Conservation (phyloP, 2,329 filamentous ascomycete genomes). For the Neofusicoccum cordaticola region DNA sequence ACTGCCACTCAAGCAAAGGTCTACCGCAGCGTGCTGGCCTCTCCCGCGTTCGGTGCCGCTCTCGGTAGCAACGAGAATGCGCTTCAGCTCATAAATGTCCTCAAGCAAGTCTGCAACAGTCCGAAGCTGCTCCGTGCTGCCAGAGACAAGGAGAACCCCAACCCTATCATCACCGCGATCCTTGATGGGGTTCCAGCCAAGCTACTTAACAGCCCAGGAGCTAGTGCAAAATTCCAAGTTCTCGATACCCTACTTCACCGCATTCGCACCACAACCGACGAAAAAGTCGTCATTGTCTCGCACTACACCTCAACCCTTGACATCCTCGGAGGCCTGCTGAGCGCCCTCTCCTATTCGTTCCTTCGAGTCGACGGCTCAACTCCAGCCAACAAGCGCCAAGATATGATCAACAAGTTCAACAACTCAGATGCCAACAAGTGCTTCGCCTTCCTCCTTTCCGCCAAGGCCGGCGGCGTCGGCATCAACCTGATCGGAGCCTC, state of each 20-base stretch:
- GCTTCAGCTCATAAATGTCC: slow-evolving; percentile 66
- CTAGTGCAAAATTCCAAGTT: slow-evolving; percentile 65
- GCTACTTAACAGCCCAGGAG: slow-evolving; percentile 55
- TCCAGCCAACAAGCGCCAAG: slow-evolving; percentile 62
- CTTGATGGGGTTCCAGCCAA: slow-evolving; percentile 55
- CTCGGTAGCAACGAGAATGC: slow-evolving; percentile 62
- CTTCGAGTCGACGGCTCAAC: slow-evolving; percentile 69
- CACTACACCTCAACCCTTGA: slow-evolving; percentile 73
- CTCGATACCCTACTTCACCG: slow-evolving; percentile 63
- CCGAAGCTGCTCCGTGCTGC: slow-evolving; percentile 59
- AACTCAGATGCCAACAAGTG: slow-evolving; percentile 52
- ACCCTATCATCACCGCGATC: slow-evolving; percentile 41
- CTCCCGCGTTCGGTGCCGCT: slow-evolving; percentile 60
- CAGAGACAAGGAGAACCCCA: slow-evolving; percentile 37
- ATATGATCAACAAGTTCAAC: slow-evolving; percentile 69
- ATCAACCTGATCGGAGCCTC: slow-evolving; percentile 70
- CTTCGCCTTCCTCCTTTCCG: slow-evolving; percentile 70
- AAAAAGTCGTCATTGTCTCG: slow-evolving; percentile 73
- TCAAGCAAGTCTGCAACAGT: slow-evolving; percentile 74
- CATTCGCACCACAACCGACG: slow-evolving; percentile 59
- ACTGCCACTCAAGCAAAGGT: slow-evolving; percentile 59
- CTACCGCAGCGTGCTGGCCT: slow-evolving; percentile 63
- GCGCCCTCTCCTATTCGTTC: slow-evolving; percentile 58
- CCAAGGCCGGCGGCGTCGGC: slow-evolving; percentile 68
- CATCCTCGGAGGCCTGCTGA: slow-evolving; percentile 61